Evolutionary conservation across 371 early-diverging fungal species (phyloP).

Genomic region (Parasitella parasitica): DNA sequence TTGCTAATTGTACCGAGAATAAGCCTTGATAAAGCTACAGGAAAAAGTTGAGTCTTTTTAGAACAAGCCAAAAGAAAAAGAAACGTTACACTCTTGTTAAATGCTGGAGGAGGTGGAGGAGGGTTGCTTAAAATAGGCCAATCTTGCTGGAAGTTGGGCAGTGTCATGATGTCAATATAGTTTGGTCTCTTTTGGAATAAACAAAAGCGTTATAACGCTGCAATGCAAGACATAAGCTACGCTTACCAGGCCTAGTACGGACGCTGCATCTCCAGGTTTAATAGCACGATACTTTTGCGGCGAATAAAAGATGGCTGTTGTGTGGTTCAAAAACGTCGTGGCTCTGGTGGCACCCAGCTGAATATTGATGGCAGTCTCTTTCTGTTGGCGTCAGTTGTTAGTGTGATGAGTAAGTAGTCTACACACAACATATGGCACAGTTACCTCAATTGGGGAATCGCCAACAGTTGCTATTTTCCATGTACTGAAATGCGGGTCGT

Average conservation of each 20-base stretch:
- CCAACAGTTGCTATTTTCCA: slow-evolving; percentile 24
- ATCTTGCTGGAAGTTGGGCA: slow-evolving; percentile 20
- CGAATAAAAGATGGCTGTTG: slow-evolving; percentile 28
- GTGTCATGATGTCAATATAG: slow-evolving; percentile 36
- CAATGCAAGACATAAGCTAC: neutral
- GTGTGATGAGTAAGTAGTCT: too few relatives aligned
- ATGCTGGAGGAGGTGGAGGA: neutral
- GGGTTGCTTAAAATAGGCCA: slow-evolving; percentile 32
- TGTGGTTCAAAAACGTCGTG: slow-evolving; percentile 24
- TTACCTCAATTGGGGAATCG: slow-evolving; percentile 28
- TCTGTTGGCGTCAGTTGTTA: neutral
- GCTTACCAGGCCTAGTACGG: slow-evolving; percentile 39
- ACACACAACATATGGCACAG: too few relatives aligned
- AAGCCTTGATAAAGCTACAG: slow-evolving; percentile 33
- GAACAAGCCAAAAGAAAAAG: neutral
- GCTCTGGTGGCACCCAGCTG: slow-evolving; percentile 25
- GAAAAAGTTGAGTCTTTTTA: neutral
- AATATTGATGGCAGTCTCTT: slow-evolving; percentile 18
- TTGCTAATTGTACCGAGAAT: slow-evolving; percentile 34
- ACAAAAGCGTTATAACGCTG: neutral
- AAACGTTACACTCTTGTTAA: slow-evolving; percentile 13
- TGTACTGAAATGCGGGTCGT: slow-evolving; percentile 25
- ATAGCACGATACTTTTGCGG: slow-evolving; percentile 34
- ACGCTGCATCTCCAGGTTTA: slow-evolving; percentile 18
- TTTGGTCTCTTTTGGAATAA: slow-evolving; percentile 21